Base-by-base conservation (phyloP, 2,329 filamentous ascomycete species). In the Penicillium sp. region DNA sequence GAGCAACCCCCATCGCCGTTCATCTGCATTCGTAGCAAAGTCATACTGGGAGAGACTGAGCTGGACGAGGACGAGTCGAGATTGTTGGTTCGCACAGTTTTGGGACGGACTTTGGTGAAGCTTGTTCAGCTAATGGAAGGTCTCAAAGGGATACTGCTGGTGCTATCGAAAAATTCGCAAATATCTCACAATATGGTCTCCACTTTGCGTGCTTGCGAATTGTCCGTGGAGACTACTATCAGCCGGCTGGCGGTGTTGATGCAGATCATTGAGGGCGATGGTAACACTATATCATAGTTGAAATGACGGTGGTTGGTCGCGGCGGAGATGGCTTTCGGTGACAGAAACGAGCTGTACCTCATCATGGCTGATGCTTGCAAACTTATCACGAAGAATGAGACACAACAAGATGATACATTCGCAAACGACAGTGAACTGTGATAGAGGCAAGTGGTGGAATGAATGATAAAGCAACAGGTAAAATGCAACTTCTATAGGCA, bases 1-100 rank as follows among this genome's bases (percentile, higher is more conserved):
- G 68, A 70, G 9, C 66, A 69, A 24, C 57, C 62, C 4, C 40
- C 66, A 5, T 60, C 66, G 2, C 59, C 62, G 2, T 65, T 67
- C 41, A 66, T 72, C 31, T 72, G 69, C 35, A 59, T 72, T 19
- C 60, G 63, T 31, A 71, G 66, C 50, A 67, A 68, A 47, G 62
- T 65, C 7, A 60, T 63, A 19, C 59, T 72, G 3, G 70, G 70
- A 0, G 59, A 68, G 50, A 70, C 63, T 22, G 68, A 72, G 41
- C 58, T 72, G 2, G 66, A 72, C 24, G 69, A 69, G 5, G 60
- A 61, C 11, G 69, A 71, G 43, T 52, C 62, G 1, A 55, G 44
- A 11, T 18, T 71, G 13, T 55, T 72, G 31, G 64, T 71, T 18
- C 62, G 62, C 9, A 68, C 66, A 24, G 58, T 72, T 4, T 51